phyloP scores from a whole-genome alignment of 306 rosid species.

The Gynostemma pentaphyllum region DNA sequence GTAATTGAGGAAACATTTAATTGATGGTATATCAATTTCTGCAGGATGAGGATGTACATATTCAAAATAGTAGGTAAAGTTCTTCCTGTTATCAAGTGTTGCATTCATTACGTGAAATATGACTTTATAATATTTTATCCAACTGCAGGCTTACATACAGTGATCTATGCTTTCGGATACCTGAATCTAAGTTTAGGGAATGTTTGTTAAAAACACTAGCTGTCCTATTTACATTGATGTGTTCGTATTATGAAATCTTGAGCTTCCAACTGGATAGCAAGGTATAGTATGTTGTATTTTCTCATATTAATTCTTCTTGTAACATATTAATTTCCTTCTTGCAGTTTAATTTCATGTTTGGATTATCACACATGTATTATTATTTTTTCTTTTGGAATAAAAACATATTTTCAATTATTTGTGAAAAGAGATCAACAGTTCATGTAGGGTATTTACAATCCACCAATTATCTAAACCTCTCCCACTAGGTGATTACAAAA shows the following conservation, averaged over 20 bases:
- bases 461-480: too few species aligned
- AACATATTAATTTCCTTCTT: conserved; percentile 1
- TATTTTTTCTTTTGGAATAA: too few species aligned
- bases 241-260: conserved; percentile 87
- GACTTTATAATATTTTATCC: conserved; percentile 18
- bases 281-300: conserved; percentile 39
- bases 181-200: conserved; percentile 83
- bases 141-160: conserved; percentile 90
- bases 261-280: conserved; percentile 58
- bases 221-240: conserved; percentile 67
- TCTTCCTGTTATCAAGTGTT: neutral
- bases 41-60: conserved; percentile 62
- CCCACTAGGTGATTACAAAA: too few species aligned
- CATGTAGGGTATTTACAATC: too few species aligned
- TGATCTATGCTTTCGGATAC: conserved; percentile 83
- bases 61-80: conserved; percentile 72
- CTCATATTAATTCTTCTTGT: neutral
- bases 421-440: too few species aligned
- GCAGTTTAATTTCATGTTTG: neutral
- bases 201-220: conserved; percentile 75
- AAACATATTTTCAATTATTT: too few species aligned
- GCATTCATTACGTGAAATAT: conserved; percentile 9
- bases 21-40: conserved; percentile 20
- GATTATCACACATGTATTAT: too few species aligned
- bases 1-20: conserved; percentile 4